A percentile compares a stretch with the other conserved stretches of the same genome.
phyloP scores from a whole-genome alignment of 2,329 filamentous ascomycete species.

The Fusarium sp. region DNA sequence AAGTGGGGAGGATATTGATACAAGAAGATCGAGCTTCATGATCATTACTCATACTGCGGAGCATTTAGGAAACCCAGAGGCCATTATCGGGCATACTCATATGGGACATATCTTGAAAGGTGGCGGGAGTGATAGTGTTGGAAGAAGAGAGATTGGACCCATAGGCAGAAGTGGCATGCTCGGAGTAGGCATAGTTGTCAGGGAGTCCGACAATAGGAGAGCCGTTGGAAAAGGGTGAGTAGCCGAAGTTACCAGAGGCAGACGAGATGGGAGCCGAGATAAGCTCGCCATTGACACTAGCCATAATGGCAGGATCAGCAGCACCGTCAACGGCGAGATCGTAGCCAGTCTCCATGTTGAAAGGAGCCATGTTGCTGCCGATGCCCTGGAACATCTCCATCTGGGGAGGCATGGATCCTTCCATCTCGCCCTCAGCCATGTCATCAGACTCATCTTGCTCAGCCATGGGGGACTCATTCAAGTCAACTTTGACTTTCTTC shows the following conservation, averaged over 20 bases:
- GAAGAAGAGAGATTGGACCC: slow-evolving; percentile 45
- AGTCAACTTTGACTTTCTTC: slow-evolving; percentile 58
- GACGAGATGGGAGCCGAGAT: slow-evolving; percentile 45
- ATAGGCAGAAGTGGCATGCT: slow-evolving; percentile 44
- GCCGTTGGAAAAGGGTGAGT: slow-evolving; percentile 38
- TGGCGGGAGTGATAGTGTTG: slow-evolving; percentile 46
- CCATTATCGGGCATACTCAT: slow-evolving; percentile 35
- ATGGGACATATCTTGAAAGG: slow-evolving; percentile 44
- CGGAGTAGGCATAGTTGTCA: slow-evolving; percentile 45
- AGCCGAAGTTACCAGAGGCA: slow-evolving; percentile 41
- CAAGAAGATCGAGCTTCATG: slow-evolving; percentile 24
- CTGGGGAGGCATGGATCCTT: slow-evolving; percentile 30
- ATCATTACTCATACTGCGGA: slow-evolving; percentile 10
- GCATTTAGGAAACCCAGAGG: slow-evolving; percentile 37
- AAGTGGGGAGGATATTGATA: slow-evolving; percentile 25
- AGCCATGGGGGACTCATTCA: slow-evolving; percentile 51
- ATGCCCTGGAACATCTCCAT: slow-evolving; percentile 44
- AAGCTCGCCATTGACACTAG: slow-evolving; percentile 35
- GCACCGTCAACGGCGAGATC: slow-evolving; percentile 39
- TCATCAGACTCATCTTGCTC: slow-evolving; percentile 50
- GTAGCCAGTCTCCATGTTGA: slow-evolving; percentile 39
- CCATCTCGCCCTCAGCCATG: slow-evolving; percentile 37
- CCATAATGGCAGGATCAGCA: slow-evolving; percentile 32
- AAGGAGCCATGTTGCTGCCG: slow-evolving; percentile 39
- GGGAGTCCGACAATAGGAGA: slow-evolving; percentile 39